A percentile compares a stretch with the other conserved stretches of the same genome.
Conservation (phyloP, 2,329 filamentous ascomycete species). For the Raffaelea arxii region DNA sequence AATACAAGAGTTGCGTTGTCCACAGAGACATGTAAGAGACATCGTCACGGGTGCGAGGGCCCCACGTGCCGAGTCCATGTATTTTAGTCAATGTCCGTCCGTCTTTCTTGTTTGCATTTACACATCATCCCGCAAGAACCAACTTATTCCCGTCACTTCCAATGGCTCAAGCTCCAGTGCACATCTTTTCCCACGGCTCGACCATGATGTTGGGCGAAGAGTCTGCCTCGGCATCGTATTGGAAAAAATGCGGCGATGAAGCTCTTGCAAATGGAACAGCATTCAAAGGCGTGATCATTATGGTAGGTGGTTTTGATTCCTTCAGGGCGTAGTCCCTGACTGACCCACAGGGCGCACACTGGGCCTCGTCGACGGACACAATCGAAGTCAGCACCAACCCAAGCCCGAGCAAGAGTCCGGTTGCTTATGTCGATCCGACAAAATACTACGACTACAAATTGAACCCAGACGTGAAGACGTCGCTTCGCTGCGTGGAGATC, state of each 20-base stretch:
- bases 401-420: constrained; percentile 48
- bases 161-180: constrained; percentile 36
- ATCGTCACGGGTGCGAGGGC: no score
- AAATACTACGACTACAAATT: constrained; percentile 56
- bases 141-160: no score
- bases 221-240: constrained; percentile 50
- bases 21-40: no score
- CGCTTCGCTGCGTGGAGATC: constrained; percentile 26
- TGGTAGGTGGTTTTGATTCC: constrained; percentile 33
- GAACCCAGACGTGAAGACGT: constrained; percentile 24
- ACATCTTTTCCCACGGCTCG: constrained; percentile 62
- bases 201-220: constrained; percentile 65
- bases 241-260: constrained; percentile 55
- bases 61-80: no score
- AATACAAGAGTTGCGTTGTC: no score
- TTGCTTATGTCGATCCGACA: constrained; percentile 55
- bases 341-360: constrained; percentile 48
- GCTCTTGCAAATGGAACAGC: constrained; percentile 46
- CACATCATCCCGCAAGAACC: no score
- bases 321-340: no score
- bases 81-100: no score
- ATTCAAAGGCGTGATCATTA: constrained; percentile 57
- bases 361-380: constrained; percentile 45
- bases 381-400: constrained; percentile 55
- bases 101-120: no score